Conservation (phyloP, 495 filamentous ascomycete species). For the Aspergillus panamensis region DNA sequence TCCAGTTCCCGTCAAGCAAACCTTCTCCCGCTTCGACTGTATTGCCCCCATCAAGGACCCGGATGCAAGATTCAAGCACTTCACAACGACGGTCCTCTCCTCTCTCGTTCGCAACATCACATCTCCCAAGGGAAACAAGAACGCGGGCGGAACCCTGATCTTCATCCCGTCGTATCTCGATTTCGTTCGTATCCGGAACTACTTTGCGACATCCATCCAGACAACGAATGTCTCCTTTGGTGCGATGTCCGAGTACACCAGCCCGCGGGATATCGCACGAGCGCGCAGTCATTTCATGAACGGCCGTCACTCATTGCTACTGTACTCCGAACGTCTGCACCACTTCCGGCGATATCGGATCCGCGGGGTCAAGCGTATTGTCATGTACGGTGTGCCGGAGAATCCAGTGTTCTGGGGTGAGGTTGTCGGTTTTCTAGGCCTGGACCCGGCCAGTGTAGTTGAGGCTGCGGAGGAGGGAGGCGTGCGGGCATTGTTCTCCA, state of each 20-base stretch:
- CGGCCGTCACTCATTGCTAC: conserved; percentile 74
- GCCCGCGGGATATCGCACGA: conserved; percentile 68
- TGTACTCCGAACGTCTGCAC: conserved; percentile 91
- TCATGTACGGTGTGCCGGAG: conserved; percentile 87
- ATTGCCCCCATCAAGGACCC: conserved; percentile 66
- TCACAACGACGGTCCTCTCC: conserved; percentile 75
- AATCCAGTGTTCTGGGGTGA: conserved; percentile 88
- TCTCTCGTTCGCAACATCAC: conserved; percentile 57
- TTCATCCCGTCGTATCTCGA: conserved; percentile 93
- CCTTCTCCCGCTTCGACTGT: conserved; percentile 84
- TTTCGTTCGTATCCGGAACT: conserved; percentile 88
- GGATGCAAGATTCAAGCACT: conserved; percentile 88
- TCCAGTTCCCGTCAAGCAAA: conserved; percentile 71
- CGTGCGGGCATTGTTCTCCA: conserved; percentile 75
- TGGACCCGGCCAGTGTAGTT: conserved; percentile 38
- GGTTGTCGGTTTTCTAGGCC: conserved; percentile 66
- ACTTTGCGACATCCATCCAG: conserved; percentile 70
- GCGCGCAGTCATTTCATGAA: conserved; percentile 83
- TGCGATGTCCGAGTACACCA: conserved; percentile 82
- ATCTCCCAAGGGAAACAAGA: conserved; percentile 34
- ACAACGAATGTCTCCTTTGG: conserved; percentile 74
- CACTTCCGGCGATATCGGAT: conserved; percentile 86
- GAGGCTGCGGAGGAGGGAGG: conserved; percentile 41
- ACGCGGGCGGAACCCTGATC: conserved; percentile 61
- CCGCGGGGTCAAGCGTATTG: conserved; percentile 70